A percentile compares a stretch with the other conserved stretches of the same genome.
Conservation (phyloP, 371 early-diverging fungal genomes). For the Capniomyces stellatus region DNA sequence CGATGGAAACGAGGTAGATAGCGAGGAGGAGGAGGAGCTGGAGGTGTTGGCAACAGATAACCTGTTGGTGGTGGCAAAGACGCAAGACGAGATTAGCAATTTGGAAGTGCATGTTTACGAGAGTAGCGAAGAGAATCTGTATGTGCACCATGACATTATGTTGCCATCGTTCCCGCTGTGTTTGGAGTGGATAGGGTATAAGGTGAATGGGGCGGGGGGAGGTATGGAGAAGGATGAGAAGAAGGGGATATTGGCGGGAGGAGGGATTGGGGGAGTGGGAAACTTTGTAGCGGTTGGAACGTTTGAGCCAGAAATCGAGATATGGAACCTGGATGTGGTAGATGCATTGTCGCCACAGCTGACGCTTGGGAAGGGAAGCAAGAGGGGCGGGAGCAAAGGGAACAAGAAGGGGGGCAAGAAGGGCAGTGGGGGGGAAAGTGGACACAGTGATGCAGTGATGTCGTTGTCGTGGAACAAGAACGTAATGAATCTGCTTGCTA, state of each 20-base stretch:
- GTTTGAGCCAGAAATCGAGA: constrained; percentile 90
- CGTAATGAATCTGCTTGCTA: constrained; percentile 68
- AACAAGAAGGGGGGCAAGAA: constrained; percentile 39
- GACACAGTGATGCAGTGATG: constrained; percentile 88
- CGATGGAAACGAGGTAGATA: constrained; percentile 22
- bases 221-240: constrained; percentile 36
- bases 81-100: constrained; percentile 88
- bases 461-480: constrained; percentile 77
- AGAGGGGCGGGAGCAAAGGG: constrained; percentile 26
- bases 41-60: constrained; percentile 63
- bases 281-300: constrained; percentile 88
- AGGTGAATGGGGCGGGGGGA: constrained; percentile 38
- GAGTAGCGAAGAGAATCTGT: constrained; percentile 66
- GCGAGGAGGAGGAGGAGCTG: constrained; percentile 37
- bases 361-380: constrained; percentile 50
- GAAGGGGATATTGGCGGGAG: constrained; percentile 14
- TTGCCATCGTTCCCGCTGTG: constrained; percentile 92
- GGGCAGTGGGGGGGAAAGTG: constrained; percentile 26
- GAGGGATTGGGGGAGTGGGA: constrained; percentile 25
- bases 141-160: constrained; percentile 95
- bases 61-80: constrained; percentile 73
- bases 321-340: constrained; percentile 86
- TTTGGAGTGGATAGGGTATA: constrained; percentile 83
- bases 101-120: constrained; percentile 82
- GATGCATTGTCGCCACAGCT: constrained; percentile 81